Evolutionary conservation across 305 asterid genomes (phyloP).

Genomic region (Ilex paraguariensis): DNA sequence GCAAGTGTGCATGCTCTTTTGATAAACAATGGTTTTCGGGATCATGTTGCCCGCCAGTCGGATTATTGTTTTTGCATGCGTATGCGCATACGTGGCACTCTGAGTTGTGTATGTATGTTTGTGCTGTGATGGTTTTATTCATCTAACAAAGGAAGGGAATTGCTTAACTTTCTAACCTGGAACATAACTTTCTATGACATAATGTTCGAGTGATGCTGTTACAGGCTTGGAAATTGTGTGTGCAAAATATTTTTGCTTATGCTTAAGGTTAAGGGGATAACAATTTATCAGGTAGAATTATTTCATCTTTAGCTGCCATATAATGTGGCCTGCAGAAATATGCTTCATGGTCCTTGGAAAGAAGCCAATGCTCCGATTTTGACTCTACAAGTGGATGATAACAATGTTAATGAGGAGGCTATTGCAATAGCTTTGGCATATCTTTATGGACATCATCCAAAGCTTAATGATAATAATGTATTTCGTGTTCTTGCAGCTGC

Average conservation of each 20-base stretch:
- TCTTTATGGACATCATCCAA: constrained; percentile 91
- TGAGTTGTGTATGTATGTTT: neutral
- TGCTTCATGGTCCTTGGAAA: constrained; percentile 99
- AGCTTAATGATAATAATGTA: constrained; percentile 79
- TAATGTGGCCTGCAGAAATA: constrained; percentile 54
- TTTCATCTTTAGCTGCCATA: neutral
- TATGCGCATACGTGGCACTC: neutral
- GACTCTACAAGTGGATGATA: constrained; percentile 86
- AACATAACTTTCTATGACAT: neutral
- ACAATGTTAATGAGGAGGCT: constrained; percentile 79
- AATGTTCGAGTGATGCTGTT: neutral
- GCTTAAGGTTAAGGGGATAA: neutral
- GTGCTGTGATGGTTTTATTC: neutral
- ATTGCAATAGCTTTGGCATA: constrained; percentile 82
- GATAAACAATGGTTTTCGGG: neutral
- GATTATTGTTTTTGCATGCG: no score
- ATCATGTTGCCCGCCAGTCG: neutral
- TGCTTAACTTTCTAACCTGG: neutral
- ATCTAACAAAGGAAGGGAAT: neutral
- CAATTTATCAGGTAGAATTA: neutral
- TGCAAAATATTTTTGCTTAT: neutral
- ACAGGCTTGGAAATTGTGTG: neutral
- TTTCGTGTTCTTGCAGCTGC: constrained; percentile 97
- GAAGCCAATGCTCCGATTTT: constrained; percentile 85
- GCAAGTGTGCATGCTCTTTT: neutral